Evolutionary conservation across 176 grass and related monocot genomes (phyloP), one percentile per base, ranked within the genome.

Genomic region (Oryza punctata): DNA sequence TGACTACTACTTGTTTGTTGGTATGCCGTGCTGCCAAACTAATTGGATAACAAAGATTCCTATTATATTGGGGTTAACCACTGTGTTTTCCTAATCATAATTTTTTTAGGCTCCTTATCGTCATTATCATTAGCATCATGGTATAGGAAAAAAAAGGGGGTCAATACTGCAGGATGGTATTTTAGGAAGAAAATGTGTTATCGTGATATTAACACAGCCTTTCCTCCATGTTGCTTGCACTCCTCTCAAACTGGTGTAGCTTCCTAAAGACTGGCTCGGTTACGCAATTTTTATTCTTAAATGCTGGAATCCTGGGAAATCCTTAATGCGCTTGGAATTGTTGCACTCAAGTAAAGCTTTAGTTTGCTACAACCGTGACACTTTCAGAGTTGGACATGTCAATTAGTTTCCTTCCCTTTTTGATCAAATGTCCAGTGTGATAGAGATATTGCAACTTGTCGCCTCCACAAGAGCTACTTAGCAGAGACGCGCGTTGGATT

Each of bases 281-380:
- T 38, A 0, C 14, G 24, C 74, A 57, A 3, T 4, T 35, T 59
- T 64, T 16, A 26, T 67, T 75, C 57, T 82, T 33, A 33, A 59
- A 85, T 27, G 1, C 70, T 66, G 72, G 72, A 89, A 25, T 66
- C 21, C 61, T 18, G 61, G 12, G 68, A 41, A 75, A 81, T 18
- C 21, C 5, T 6, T 10, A 30, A 30, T 52, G 50, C 61, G 23
- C 0, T 37, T 82, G 26, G 44, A 77, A 49, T 21, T 78, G 74
- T 86, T 90, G 47, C 47, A 38, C 79, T 18, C 74, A 90, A 87
- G 84, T 74, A 85, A 90, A 29, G 27, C n/a, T 43, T 77, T 37
- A 19, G 45, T 66, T 84, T 90, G 44, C 78, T 78, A 73, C 70
- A 81, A 70, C 75, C 33, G 52, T 14, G 73, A 23, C 74, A 79